Base-by-base conservation (phyloP, 495 filamentous ascomycete genomes). In the Tetracladium setigerum region DNA sequence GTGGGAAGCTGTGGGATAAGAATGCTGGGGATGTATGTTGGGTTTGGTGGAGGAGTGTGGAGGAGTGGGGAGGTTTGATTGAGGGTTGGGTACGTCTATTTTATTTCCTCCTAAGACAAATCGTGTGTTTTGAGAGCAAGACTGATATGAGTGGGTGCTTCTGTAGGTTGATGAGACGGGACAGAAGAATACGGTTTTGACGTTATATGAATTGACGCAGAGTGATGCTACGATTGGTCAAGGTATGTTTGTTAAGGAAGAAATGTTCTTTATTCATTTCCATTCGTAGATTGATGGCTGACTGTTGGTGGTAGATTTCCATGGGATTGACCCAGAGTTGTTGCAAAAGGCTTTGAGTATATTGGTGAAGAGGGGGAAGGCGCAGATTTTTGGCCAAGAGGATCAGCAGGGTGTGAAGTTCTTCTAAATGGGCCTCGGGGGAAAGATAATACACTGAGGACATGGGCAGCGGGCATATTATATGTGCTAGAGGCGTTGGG, bases 391-490 rank as follows among this genome's bases (percentile, higher is more conserved):
- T 71, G 91, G 91, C 15, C 67, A 73, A 37, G 89, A 90, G 52
- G 91, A 91, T 54, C 79, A 84, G 48, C 78, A 81, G 59, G 92
- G 92, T 44, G 87, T 96, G 49, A 98, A 98, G 68, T 97, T 98
- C 70, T 96, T 96, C 62, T 97, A 70, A 70, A 49, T 5, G 11
- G 13, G 4, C 31, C 1, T 27, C 22, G 22, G 3, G 22, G 7
- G 22, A 27, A 27, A 27, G 3, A 27, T 27, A 7, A 27, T 27
- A 7, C 22, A 27, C 7, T 27, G 22, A 27, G 22, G 7, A 27
- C 7, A 7, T 27, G 22, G n/a, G 22, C 7, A 27, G 22, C 22
- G 7, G 7, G 22, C 22, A 27, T 27, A 27, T 7, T 7, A 27
- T 27, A 27, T 7, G 22, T 27, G 22, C 22, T 27, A 27, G 22